phyloP scores from a whole-genome alignment of 495 filamentous ascomycete genomes.

The Penicillium samsonianum region DNA sequence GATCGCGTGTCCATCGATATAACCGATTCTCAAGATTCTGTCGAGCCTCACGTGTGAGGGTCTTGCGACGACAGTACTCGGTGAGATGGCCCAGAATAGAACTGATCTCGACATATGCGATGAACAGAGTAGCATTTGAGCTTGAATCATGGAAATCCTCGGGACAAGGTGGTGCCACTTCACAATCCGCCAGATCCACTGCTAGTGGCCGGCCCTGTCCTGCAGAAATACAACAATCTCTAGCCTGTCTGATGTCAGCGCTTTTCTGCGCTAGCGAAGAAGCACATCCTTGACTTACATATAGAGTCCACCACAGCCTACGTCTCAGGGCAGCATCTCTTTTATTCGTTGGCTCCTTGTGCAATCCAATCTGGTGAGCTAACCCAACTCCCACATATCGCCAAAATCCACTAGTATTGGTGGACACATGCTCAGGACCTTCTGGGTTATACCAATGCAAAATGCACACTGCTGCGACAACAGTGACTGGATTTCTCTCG shows the following conservation, averaged over 20 bases:
- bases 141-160: conserved; percentile 27
- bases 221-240: conserved; percentile 32
- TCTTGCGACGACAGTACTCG: conserved; percentile 23
- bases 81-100: conserved; percentile 30
- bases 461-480: conserved; percentile 30
- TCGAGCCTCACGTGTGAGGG: conserved; percentile 20
- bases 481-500: conserved; percentile 30
- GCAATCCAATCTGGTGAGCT: conserved; percentile 31
- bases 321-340: conserved; percentile 23
- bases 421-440: conserved; percentile 30
- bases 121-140: conserved; percentile 20
- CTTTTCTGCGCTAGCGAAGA: no score
- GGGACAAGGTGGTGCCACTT: conserved; percentile 20
- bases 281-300: conserved; percentile 15
- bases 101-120: conserved; percentile 30
- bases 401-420: conserved; percentile 33
- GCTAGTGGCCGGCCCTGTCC: conserved; percentile 30
- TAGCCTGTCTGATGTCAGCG: conserved; percentile 20
- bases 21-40: conserved; percentile 24
- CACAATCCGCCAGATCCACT: conserved; percentile 26
- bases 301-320: conserved; percentile 33
- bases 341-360: conserved; percentile 24
- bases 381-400: conserved; percentile 29
- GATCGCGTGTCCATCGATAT: conserved; percentile 24
- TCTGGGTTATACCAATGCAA: conserved; percentile 33